These are phyloP conservation scores for Candida railenensis DNA, from an alignment of 805 yeast genomes.

Conservation along the genomic window DNA sequence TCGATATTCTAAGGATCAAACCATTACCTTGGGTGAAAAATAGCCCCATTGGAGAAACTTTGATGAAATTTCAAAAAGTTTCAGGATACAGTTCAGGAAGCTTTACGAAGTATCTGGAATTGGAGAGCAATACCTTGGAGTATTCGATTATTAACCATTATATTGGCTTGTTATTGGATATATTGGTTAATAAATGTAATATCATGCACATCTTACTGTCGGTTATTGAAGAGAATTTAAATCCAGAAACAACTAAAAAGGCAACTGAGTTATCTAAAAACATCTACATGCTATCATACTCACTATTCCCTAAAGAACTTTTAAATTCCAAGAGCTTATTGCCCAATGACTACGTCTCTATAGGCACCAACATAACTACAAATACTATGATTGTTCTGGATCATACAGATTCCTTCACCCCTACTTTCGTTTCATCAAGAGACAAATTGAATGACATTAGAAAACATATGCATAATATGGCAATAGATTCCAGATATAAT, in stretches of 20 bases:
- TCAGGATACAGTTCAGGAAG: background rate
- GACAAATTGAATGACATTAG: conserved; percentile 7
- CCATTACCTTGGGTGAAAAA: conserved; percentile 51
- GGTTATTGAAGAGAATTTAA: conserved; percentile 41
- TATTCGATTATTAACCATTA: conserved; percentile 54
- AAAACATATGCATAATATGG: conserved; percentile 25
- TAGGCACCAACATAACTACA: conserved; percentile 4
- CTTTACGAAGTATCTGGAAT: conserved; percentile 12
- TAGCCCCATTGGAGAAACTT: conserved; percentile 17
- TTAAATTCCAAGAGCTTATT: conserved; percentile 16
- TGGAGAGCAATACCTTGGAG: conserved; percentile 11
- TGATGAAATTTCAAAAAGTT: conserved; percentile 11
- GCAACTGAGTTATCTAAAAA: conserved; percentile 67
- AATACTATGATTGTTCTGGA: background rate
- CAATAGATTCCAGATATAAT: conserved; percentile 14
- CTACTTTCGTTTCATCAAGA: background rate
- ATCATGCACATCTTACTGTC: conserved; percentile 48
- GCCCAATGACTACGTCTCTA: conserved; percentile 5
- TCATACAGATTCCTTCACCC: background rate
- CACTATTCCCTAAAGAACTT: conserved; percentile 52
- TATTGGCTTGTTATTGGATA: conserved; percentile 56
- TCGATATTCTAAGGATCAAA: conserved; percentile 63
- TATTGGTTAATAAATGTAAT: conserved; percentile 53
- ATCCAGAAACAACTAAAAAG: conserved; percentile 50
- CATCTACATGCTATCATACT: conserved; percentile 52